Evolutionary conservation across 129 eudicot genomes (phyloP).

Genomic region (Artemisia tridentata): DNA sequence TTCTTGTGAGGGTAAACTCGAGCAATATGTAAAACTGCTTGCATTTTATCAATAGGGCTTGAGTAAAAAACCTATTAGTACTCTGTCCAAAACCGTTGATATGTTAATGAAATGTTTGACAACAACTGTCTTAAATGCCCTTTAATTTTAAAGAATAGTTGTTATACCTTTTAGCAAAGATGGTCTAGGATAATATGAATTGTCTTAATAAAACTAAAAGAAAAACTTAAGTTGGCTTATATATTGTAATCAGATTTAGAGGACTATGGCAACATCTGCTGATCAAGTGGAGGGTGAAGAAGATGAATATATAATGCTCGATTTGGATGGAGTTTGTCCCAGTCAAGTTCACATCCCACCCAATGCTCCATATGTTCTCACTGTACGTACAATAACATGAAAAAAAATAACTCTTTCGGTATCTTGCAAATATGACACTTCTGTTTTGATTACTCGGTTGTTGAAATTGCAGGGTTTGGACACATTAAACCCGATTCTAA

Average conservation of each 20-base stretch:
- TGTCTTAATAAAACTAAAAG: neutral
- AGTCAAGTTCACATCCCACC: slow-evolving; percentile 53
- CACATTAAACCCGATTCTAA: slow-evolving; percentile 74
- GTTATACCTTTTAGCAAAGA: too few species aligned
- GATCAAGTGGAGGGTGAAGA: slow-evolving; percentile 37
- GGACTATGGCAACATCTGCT: slow-evolving; percentile 37
- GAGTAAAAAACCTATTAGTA: too few species aligned
- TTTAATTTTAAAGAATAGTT: too few species aligned
- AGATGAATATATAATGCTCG: slow-evolving; percentile 59
- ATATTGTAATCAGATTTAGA: slow-evolving; percentile 12
- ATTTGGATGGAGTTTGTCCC: slow-evolving; percentile 49
- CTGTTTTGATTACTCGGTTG: neutral
- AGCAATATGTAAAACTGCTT: too few species aligned
- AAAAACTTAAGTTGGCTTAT: neutral
- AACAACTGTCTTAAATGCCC: too few species aligned
- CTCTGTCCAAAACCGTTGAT: too few species aligned
- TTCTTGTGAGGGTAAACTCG: too few species aligned
- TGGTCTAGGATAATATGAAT: neutral
- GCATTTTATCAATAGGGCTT: too few species aligned
- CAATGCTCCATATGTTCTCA: slow-evolving; percentile 67
- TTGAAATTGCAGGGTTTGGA: slow-evolving; percentile 74
- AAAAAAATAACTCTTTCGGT: neutral
- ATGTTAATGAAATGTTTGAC: too few species aligned
- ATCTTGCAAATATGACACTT: neutral
- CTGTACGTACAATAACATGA: slow-evolving; percentile 54